A percentile compares a stretch with the other conserved stretches of the same genome.
Evolutionary conservation across 441 rosid species (phyloP).

Genomic region (Populus tomentosa): DNA sequence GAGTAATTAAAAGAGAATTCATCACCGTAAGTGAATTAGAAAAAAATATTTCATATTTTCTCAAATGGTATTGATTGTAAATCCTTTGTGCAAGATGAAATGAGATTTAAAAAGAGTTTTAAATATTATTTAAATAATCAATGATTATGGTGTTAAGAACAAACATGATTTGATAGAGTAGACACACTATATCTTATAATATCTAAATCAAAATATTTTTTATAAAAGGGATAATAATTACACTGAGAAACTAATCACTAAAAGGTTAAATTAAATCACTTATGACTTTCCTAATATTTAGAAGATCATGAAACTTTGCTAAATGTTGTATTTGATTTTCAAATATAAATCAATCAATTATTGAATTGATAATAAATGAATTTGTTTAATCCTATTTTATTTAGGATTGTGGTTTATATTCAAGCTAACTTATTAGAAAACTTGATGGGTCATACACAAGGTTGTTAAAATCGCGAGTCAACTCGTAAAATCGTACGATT

Average conservation of each 20-base stretch:
- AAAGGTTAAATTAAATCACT: background rate
- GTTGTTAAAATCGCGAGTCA: no score
- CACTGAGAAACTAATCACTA: rapidly evolving
- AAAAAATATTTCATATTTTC: no score
- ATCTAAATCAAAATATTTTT: no score
- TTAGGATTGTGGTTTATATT: background rate
- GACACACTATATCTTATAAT: no score
- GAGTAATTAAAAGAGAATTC: background rate
- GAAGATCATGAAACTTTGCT: background rate
- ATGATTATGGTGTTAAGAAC: no score
- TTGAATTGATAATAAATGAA: background rate
- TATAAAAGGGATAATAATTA: no score
- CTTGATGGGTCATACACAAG: background rate
- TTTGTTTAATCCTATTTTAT: background rate
- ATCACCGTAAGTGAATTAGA: background rate
- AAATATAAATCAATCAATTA: background rate
- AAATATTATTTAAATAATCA: no score
- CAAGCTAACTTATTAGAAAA: background rate
- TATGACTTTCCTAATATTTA: background rate
- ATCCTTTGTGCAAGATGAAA: no score
- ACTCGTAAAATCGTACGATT: no score
- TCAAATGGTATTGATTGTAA: background rate
- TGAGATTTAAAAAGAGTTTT: no score
- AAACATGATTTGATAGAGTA: no score
- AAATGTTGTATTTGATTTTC: background rate